phyloP scores from a whole-genome alignment of 2,329 filamentous ascomycete genomes.

The Cordyceps cicadae region DNA sequence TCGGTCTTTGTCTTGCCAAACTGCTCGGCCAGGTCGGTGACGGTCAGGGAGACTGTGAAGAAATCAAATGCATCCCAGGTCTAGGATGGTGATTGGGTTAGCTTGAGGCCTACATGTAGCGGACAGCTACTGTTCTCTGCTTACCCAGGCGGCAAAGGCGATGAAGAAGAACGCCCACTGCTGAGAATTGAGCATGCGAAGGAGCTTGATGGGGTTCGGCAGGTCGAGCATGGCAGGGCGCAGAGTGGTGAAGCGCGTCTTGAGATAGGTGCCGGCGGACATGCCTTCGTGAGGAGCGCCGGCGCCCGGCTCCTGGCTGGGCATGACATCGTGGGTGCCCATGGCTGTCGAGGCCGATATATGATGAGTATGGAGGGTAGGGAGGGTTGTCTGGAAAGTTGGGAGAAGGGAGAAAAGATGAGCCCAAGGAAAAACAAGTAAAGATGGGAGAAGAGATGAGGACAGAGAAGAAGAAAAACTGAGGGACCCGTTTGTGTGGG shows the following conservation, averaged over 20 bases:
- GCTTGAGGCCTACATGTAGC: neutral
- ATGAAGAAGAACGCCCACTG: slow-evolving; percentile 50
- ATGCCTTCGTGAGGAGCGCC: slow-evolving; percentile 41
- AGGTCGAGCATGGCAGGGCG: slow-evolving; percentile 48
- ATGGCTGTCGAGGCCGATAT: neutral
- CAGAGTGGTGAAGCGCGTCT: slow-evolving; percentile 47
- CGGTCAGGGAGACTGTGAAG: slow-evolving; percentile 54
- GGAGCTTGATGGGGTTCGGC: slow-evolving; percentile 43
- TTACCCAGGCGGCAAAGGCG: slow-evolving; percentile 49
- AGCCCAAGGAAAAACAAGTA: neutral
- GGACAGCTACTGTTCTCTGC: slow-evolving; percentile 10
- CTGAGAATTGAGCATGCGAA: slow-evolving; percentile 39
- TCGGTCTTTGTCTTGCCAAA: slow-evolving; percentile 48
- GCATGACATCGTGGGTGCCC: slow-evolving; percentile 11
- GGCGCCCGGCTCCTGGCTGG: slow-evolving; percentile 21
- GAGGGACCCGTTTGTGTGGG: neutral
- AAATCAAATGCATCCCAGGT: slow-evolving; percentile 60
- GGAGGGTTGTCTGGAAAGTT: neutral
- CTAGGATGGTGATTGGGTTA: slow-evolving; percentile 22
- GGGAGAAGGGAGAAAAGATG: neutral
- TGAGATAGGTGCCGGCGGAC: slow-evolving; percentile 36
- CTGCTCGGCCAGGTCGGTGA: slow-evolving; percentile 42
- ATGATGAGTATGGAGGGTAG: neutral
- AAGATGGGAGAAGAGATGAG: neutral
- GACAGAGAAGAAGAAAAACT: neutral